phyloP scores from a whole-genome alignment of 352 stramenopile genomes.

The Pythium apleroticum region DNA sequence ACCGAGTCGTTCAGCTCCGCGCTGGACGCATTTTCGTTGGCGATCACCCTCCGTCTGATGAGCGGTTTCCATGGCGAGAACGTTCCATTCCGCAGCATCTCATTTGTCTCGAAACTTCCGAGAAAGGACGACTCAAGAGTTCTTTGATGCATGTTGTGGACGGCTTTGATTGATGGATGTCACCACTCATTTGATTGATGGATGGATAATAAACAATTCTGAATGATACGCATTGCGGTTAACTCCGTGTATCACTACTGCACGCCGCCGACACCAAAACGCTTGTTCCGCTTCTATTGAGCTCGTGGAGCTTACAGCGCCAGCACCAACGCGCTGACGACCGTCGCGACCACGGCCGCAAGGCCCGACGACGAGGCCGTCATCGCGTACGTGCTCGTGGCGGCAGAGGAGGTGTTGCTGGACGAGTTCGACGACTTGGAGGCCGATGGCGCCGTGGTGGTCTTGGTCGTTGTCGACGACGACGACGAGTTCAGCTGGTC shows the following conservation, averaged over 20 bases:
- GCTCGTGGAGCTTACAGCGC: slow-evolving; percentile 12
- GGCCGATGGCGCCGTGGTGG: background rate
- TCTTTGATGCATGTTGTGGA: background rate
- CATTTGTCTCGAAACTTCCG: background rate
- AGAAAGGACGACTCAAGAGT: background rate
- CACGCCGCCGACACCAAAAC: slow-evolving; percentile 2
- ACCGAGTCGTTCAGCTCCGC: background rate
- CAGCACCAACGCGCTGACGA: slow-evolving; percentile 12
- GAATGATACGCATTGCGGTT: slow-evolving; percentile 3
- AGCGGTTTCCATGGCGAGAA: background rate
- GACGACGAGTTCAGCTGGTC: slow-evolving; percentile 6
- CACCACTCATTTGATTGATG: background rate
- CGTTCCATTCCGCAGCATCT: background rate
- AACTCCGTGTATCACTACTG: slow-evolving; percentile 1
- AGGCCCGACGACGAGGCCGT: background rate
- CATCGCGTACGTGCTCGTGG: background rate
- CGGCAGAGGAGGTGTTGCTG: slow-evolving; percentile 17
- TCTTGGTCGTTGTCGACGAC: slow-evolving; percentile 4
- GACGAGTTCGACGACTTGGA: slow-evolving; percentile 16
- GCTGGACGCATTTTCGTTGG: slow-evolving; percentile 10
- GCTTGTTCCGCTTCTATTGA: background rate
- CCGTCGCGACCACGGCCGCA: slow-evolving; percentile 8
- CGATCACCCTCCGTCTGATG: background rate
- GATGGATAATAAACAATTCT: slow-evolving; percentile 6
- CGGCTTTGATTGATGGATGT: background rate